Conservation (phyloP, 2,329 filamentous ascomycete species). For the Pseudogymnoascus sp. region DNA sequence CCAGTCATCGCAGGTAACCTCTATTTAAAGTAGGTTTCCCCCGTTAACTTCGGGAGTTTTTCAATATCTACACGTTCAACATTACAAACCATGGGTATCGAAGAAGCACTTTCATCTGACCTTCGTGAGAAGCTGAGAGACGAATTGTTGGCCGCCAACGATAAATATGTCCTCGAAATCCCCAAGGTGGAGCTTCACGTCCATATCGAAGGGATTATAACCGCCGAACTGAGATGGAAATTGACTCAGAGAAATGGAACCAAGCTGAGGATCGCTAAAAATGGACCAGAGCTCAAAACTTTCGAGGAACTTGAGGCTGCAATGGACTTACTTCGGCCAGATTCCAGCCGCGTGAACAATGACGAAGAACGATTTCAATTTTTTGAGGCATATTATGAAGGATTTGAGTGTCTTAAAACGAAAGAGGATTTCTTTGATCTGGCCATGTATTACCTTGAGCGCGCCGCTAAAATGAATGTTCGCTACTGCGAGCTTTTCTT, state of each 20-base stretch:
- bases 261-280: constrained; percentile 36
- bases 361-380: constrained; percentile 36
- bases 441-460: constrained; percentile 60
- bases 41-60: not conserved
- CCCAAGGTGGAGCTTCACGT: constrained; percentile 77
- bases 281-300: not conserved
- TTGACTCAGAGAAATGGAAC: constrained; percentile 59
- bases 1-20: not conserved
- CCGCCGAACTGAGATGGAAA: constrained; percentile 58
- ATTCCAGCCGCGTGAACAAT: constrained; percentile 28
- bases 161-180: constrained; percentile 49
- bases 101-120: not conserved
- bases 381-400: constrained; percentile 67
- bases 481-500: constrained; percentile 70
- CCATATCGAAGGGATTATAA: constrained; percentile 67
- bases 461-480: constrained; percentile 53
- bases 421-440: constrained; percentile 62
- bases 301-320: not conserved
- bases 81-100: not conserved
- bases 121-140: not conserved
- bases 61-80: not conserved
- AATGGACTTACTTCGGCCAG: constrained; percentile 49
- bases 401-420: constrained; percentile 57
- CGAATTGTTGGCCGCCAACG: not conserved
- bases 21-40: not conserved